Base-by-base conservation (phyloP, 192 early-diverging fungal genomes). In the Coemansia sp. region DNA sequence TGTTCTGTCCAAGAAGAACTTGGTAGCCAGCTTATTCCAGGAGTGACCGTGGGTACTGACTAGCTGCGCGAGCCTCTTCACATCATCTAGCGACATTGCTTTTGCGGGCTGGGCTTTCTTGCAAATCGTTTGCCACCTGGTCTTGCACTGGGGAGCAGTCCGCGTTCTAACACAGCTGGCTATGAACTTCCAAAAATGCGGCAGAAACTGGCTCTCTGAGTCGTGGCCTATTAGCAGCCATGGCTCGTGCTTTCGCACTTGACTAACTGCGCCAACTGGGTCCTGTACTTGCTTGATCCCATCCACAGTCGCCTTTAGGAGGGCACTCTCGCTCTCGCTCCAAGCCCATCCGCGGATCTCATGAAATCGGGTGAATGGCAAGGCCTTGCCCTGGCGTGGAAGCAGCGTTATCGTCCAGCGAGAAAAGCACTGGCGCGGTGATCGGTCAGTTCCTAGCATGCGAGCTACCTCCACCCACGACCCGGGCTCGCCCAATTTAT, bases 91-190 rank as follows among this genome's bases (percentile, higher is more conserved):
- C 0, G 56, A 62, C 39, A 66, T 57, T 11, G 51, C n/a, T 20
- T 21, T 1, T 11, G 11, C 14, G 36, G 11, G 38, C n/a, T 56
- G 21, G 23, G 21, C n/a, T 33, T 16, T 16, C 13, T 26, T 18
- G 23, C 21, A 55, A 13, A 69, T 31, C 21, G 5, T 33, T 8
- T 38, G 35, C 77, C 69, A 75, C 51, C 65, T 81, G 8, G 31
- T 9, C 2, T 37, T 31, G 57, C 78, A 81, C 37, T 81, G 78
- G n/a, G 48, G 13, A 1, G 78, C 40, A 20, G 78, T 74, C 35
- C 78, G 60, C 34, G 78, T 75, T 23, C 61, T 61, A 14, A 81
- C 78, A 0, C 53, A 59, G 60, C 73, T 66, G 20, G 78, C 69
- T 28, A 75, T 34, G 33, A 62, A 69, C 18, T 31, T 34, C 78